Percentiles rank a stretch among this genome's conserved stretches.
Conservation (phyloP, 176 grass and related monocot species). For the Luzula sylvatica region DNA sequence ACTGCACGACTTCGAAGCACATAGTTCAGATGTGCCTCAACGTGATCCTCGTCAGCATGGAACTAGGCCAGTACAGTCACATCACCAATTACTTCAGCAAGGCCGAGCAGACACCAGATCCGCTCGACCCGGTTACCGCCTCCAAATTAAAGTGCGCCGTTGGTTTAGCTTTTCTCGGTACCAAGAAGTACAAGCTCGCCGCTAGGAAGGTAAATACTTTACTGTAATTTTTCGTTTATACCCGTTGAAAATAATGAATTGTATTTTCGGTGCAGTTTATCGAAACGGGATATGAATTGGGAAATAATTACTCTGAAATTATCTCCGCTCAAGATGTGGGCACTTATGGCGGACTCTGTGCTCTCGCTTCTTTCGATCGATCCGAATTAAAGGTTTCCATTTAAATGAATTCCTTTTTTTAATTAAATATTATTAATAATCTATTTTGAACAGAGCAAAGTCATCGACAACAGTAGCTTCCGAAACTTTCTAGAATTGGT, state of each 20-base stretch:
- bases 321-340: slow-evolving; percentile 97
- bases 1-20: slow-evolving; percentile 86
- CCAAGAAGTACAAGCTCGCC: slow-evolving; percentile 79
- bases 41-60: slow-evolving; percentile 76
- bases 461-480: slow-evolving; percentile 92
- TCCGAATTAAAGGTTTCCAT: slow-evolving; percentile 74
- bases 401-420: background rate
- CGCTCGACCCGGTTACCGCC: slow-evolving; percentile 26
- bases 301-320: slow-evolving; percentile 82
- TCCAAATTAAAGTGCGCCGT: slow-evolving; percentile 59
- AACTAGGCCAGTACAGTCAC: slow-evolving; percentile 68
- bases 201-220: slow-evolving; percentile 94
- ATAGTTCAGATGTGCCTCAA: slow-evolving; percentile 88
- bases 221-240: too few species aligned
- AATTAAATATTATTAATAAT: too few species aligned
- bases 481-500: slow-evolving; percentile 93
- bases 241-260: background rate
- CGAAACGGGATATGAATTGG: slow-evolving; percentile 85
- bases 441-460: slow-evolving; percentile 64
- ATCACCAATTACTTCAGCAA: slow-evolving; percentile 72
- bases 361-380: slow-evolving; percentile 95
- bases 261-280: slow-evolving; percentile 47
- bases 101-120: slow-evolving; percentile 71
- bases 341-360: slow-evolving; percentile 90
- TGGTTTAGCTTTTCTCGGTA: slow-evolving; percentile 55